A percentile compares a stretch with the other conserved stretches of the same genome.
Evolutionary conservation across 108 stramenopile species (phyloP).

Genomic region (Fistulifera solaris): DNA sequence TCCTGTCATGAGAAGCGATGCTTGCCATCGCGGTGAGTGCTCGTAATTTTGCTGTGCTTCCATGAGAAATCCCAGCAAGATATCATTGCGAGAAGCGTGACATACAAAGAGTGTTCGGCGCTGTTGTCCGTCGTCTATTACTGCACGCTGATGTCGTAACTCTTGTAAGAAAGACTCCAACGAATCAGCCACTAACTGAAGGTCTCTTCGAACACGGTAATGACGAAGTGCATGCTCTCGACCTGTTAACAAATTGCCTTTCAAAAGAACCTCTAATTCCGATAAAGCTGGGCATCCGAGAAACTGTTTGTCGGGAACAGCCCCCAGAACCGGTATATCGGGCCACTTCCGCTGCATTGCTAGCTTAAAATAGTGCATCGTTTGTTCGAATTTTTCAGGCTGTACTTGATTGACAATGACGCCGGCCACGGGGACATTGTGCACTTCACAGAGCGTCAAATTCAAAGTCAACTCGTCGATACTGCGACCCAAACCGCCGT

Average conservation of each 20-base stretch:
- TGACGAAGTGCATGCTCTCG: slow-evolving; percentile 67
- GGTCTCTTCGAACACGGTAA: slow-evolving; percentile 66
- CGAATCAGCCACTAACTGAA: slow-evolving; percentile 84
- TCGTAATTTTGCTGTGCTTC: slow-evolving; percentile 47
- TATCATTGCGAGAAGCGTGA: slow-evolving; percentile 63
- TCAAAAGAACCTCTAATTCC: slow-evolving; percentile 82
- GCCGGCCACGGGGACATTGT: slow-evolving; percentile 83
- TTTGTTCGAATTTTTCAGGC: slow-evolving; percentile 85
- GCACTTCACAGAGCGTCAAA: slow-evolving; percentile 71
- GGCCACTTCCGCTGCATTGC: slow-evolving; percentile 67
- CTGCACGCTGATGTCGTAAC: slow-evolving; percentile 49
- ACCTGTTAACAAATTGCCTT: slow-evolving; percentile 58
- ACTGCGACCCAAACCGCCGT: slow-evolving; percentile 90
- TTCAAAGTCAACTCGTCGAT: slow-evolving; percentile 95
- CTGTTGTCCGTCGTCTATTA: no score
- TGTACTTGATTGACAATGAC: slow-evolving; percentile 95
- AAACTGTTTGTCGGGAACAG: slow-evolving; percentile 81
- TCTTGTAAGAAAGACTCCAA: slow-evolving; percentile 83
- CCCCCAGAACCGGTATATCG: slow-evolving; percentile 84
- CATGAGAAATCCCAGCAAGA: slow-evolving; percentile 74
- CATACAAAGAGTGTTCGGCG: slow-evolving; percentile 85
- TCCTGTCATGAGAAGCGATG: slow-evolving; percentile 77
- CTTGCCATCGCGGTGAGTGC: slow-evolving; percentile 50
- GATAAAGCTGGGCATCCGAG: slow-evolving; percentile 85
- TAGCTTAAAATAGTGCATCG: slow-evolving; percentile 67